phyloP scores from a whole-genome alignment of 2,329 filamentous ascomycete species.

The Didymella sp. region DNA sequence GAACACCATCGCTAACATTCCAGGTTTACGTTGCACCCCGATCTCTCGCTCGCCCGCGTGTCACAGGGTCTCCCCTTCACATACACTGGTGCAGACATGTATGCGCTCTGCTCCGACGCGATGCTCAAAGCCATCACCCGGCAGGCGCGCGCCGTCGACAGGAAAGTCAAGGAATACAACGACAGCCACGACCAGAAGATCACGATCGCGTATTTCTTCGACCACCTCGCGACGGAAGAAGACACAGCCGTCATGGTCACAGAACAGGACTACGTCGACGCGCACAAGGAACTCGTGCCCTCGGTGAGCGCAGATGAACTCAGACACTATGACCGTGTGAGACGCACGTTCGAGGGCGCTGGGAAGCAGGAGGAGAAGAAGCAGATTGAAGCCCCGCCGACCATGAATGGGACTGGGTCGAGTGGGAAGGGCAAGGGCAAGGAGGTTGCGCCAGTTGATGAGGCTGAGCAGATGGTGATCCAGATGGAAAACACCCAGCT shows the following conservation, averaged over 20 bases:
- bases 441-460: constrained; percentile 21
- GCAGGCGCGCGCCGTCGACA: constrained; percentile 82
- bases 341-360: constrained; percentile 79
- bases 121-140: constrained; percentile 99
- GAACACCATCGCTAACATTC: constrained; percentile 4
- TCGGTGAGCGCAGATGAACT: constrained; percentile 93
- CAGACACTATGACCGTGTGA: constrained; percentile 85
- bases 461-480: constrained; percentile 53
- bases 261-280: constrained; percentile 84
- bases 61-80: constrained; percentile 86
- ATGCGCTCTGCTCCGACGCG: constrained; percentile 94
- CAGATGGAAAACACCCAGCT: constrained; percentile 49
- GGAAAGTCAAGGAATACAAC: constrained; percentile 77
- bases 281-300: constrained; percentile 85
- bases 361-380: constrained; percentile 54
- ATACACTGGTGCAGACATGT: constrained; percentile 96
- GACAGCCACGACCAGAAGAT: constrained; percentile 58
- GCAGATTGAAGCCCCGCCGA: neutral
- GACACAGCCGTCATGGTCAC: constrained; percentile 88
- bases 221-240: constrained; percentile 82
- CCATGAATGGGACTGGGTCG: neutral
- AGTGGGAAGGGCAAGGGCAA: constrained; percentile 48
- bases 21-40: constrained; percentile 84
- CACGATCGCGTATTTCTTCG: constrained; percentile 93
- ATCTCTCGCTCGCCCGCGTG: constrained; percentile 76